Percentiles rank a stretch among this genome's conserved stretches.
Conservation (phyloP, 225 moss, liverwort and hornwort genomes). For the Straminergon stramineum region DNA sequence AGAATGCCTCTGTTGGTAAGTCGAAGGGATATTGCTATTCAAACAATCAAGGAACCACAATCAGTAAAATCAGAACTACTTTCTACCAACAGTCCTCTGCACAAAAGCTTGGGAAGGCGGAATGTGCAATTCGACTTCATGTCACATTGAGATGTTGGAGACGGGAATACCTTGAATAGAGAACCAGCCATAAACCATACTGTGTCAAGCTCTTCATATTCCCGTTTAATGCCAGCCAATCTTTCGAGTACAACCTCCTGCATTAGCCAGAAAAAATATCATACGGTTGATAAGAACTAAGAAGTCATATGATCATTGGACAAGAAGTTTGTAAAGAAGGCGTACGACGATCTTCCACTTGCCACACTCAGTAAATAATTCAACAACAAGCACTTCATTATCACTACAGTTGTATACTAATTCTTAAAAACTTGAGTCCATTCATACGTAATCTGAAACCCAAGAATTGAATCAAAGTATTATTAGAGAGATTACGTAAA, state of each 20-base stretch:
- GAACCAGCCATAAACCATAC: slow-evolving; percentile 99
- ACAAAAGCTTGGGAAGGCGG: neutral
- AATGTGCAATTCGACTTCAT: neutral
- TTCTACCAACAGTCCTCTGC: neutral
- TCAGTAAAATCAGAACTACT: neutral
- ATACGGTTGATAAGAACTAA: neutral
- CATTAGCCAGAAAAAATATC: neutral
- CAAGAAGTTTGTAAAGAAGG: neutral
- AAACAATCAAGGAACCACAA: neutral
- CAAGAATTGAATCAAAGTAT: neutral
- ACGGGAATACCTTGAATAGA: slow-evolving; percentile 71
- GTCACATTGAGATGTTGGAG: neutral
- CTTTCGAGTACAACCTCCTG: slow-evolving; percentile 93
- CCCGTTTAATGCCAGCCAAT: slow-evolving; percentile 90
- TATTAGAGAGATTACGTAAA: neutral
- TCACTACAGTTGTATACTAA: neutral
- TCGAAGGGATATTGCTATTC: slow-evolving; percentile 98
- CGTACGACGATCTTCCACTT: neutral
- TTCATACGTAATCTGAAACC: neutral
- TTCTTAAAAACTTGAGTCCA: neutral
- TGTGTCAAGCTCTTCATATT: slow-evolving; percentile 94
- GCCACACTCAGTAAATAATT: neutral
- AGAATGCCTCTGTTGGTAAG: slow-evolving; percentile 95
- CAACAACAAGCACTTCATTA: neutral
- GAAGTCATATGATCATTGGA: neutral